Conservation (phyloP, 805 yeast genomes). For the Blastobotrys chiropterorum region DNA sequence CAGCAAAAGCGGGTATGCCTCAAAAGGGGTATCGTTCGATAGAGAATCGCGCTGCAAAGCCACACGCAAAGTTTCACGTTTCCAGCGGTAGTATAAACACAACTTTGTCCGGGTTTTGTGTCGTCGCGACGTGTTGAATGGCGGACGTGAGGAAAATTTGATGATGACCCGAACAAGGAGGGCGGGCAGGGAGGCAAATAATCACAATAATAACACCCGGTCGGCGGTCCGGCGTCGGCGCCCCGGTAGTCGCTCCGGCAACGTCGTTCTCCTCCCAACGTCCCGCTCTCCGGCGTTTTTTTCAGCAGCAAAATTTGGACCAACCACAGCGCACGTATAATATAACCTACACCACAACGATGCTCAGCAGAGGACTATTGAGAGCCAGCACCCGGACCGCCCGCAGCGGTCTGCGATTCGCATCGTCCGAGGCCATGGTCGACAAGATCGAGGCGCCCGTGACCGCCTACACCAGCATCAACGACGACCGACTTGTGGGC, state of each 20-base stretch:
- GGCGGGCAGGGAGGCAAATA: background rate
- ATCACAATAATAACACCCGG: no score
- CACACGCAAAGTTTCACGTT: background rate
- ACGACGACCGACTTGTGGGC: slow-evolving; percentile 22
- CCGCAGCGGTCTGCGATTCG: slow-evolving; percentile 3
- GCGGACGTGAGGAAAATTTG: background rate
- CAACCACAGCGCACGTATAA: background rate
- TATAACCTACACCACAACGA: background rate
- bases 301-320: background rate
- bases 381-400: background rate
- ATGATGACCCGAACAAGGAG: background rate
- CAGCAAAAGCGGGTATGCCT: background rate
- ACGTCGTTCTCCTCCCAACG: no score
- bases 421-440: background rate
- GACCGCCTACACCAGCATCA: slow-evolving; percentile 2
- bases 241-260: no score
- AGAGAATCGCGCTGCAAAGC: background rate
- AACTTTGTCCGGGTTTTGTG: background rate
- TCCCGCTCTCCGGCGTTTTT: no score
- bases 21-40: background rate
- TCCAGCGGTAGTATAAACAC: background rate
- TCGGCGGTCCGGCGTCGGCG: no score
- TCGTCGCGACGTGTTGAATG: background rate
- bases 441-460: background rate
- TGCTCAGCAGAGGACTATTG: background rate